phyloP scores from a whole-genome alignment of 768 basidiomycete species.

The Lactarius deliciosus region DNA sequence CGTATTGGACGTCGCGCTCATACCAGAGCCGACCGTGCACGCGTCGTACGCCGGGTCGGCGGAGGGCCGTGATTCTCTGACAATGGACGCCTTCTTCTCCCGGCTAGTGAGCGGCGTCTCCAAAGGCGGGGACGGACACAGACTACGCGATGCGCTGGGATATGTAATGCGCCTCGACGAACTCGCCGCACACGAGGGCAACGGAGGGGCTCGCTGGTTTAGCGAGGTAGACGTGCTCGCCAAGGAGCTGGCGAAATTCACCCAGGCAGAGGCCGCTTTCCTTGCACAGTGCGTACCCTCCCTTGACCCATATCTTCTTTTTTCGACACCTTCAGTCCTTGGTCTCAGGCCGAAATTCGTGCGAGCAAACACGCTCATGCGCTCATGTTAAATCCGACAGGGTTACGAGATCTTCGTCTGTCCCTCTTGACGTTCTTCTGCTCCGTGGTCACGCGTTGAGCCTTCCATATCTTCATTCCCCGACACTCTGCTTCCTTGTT shows the following conservation, averaged over 20 bases:
- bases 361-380: slow-evolving; percentile 1
- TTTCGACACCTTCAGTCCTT: slow-evolving; percentile 28
- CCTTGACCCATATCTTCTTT: slow-evolving; percentile 20
- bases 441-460: slow-evolving; percentile 65
- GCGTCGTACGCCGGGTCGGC: slow-evolving; percentile 62
- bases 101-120: slow-evolving; percentile 46
- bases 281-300: slow-evolving; percentile 48
- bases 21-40: slow-evolving; percentile 59
- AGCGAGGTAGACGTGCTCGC: slow-evolving; percentile 58
- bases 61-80: slow-evolving; percentile 46
- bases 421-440: slow-evolving; percentile 72
- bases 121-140: slow-evolving; percentile 52
- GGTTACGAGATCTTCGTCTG: slow-evolving; percentile 33
- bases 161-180: slow-evolving; percentile 74
- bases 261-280: slow-evolving; percentile 51
- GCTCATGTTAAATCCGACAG: slow-evolving; percentile 15
- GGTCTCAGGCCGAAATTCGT: background rate
- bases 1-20: slow-evolving; percentile 28
- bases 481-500: slow-evolving; percentile 70
- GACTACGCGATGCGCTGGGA: slow-evolving; percentile 51
- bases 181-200: slow-evolving; percentile 59
- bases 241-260: slow-evolving; percentile 48
- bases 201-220: slow-evolving; percentile 74
- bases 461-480: slow-evolving; percentile 66
- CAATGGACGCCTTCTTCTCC: slow-evolving; percentile 63